A percentile compares a stretch with the other conserved stretches of the same genome.
Evolutionary conservation across 495 filamentous ascomycete genomes (phyloP).

Genomic region (Saxispiralis lemnorum): DNA sequence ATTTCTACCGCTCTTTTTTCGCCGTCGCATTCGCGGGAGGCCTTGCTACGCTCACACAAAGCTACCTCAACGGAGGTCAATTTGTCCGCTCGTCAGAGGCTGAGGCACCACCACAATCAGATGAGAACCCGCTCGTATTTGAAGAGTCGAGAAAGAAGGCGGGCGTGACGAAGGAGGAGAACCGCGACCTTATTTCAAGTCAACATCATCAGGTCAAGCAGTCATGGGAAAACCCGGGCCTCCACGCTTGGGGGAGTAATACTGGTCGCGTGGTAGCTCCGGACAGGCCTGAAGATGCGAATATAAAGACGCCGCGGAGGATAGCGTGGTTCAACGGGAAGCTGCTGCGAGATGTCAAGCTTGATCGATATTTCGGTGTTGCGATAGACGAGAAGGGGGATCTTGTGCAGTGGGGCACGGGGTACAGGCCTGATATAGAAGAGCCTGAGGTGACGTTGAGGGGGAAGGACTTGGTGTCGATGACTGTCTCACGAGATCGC

Average conservation of each 20-base stretch:
- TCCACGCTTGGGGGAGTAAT: constrained; percentile 90
- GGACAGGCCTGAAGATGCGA: constrained; percentile 47
- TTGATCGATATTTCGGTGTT: constrained; percentile 67
- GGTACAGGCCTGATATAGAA: constrained; percentile 40
- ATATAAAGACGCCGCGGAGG: constrained; percentile 62
- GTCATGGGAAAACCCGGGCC: constrained; percentile 75
- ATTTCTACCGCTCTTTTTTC: constrained; percentile 11
- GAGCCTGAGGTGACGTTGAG: constrained; percentile 53
- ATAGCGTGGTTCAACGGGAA: constrained; percentile 72
- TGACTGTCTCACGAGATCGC: constrained; percentile 61
- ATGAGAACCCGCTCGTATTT: constrained; percentile 35
- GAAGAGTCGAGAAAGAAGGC: constrained; percentile 39
- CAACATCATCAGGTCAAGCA: constrained; percentile 72
- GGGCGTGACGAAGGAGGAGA: constrained; percentile 42
- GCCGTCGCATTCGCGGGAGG: constrained; percentile 11
- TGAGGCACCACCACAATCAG: constrained; percentile 25
- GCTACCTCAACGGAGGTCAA: constrained; percentile 12
- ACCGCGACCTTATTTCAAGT: constrained; percentile 51
- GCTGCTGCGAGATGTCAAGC: constrained; percentile 71
- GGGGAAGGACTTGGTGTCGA: constrained; percentile 59
- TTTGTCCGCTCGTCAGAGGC: constrained; percentile 25
- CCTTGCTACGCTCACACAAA: constrained; percentile 8
- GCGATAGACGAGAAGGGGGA: constrained; percentile 80
- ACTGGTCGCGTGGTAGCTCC: constrained; percentile 69
- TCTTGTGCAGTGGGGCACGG: constrained; percentile 78